phyloP scores from a whole-genome alignment of 1,284 basidiomycete genomes.

The Agroathelia rolfsii region DNA sequence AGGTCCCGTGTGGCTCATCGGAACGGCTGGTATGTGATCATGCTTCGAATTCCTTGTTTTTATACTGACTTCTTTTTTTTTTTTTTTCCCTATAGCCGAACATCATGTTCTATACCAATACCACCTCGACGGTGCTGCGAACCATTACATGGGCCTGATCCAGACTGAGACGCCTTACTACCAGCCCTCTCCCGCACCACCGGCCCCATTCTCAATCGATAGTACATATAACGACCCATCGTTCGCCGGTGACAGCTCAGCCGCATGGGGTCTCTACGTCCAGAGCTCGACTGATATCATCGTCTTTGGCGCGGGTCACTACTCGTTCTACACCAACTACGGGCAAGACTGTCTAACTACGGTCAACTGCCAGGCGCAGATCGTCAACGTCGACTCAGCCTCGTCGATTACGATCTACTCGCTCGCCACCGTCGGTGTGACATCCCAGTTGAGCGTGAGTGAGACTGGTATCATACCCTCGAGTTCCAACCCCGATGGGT shows the following conservation, averaged over 20 bases:
- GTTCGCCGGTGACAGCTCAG: conserved; percentile 17
- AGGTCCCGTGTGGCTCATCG: conserved; percentile 40
- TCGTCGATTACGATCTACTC: conserved; percentile 28
- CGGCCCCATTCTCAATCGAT: conserved; percentile 29
- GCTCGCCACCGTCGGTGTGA: conserved; percentile 29
- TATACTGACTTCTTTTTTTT: conserved; percentile 1
- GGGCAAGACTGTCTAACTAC: conserved; percentile 21
- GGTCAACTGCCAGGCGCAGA: conserved; percentile 29
- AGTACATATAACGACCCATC: conserved; percentile 30
- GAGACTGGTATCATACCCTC: conserved; percentile 22
- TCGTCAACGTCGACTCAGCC: conserved; percentile 24
- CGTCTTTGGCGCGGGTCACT: conserved; percentile 35
- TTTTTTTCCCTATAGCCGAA: conserved; percentile 24
- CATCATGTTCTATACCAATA: conserved; percentile 42
- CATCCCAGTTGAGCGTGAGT: conserved; percentile 27
- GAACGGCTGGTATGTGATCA: conserved; percentile 25
- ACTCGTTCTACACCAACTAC: conserved; percentile 30
- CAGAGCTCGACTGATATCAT: conserved; percentile 32
- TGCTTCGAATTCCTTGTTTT: conserved; percentile 2
- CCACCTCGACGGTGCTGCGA: conserved; percentile 32
- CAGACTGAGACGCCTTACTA: conserved; percentile 45
- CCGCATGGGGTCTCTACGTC: conserved; percentile 37
- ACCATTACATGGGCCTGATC: conserved; percentile 43
- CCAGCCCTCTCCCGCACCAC: conserved; percentile 33
- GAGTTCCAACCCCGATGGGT: conserved; percentile 25